phyloP scores from a whole-genome alignment of 768 basidiomycete species.

The Psilocybe subaeruginosa region DNA sequence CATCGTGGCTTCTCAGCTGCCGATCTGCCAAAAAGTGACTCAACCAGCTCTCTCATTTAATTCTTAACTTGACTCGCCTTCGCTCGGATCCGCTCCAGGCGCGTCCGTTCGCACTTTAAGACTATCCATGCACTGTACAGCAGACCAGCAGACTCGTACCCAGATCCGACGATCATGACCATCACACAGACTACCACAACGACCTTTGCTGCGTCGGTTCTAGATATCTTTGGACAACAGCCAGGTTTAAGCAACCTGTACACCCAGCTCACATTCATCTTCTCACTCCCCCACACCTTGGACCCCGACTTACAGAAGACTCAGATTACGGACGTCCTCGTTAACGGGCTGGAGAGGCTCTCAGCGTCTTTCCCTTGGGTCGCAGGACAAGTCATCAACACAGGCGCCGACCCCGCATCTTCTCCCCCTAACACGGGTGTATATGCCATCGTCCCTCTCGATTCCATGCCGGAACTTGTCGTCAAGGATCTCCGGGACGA shows the following conservation, averaged over 20 bases:
- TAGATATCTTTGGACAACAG: constrained; percentile 19
- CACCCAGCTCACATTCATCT: constrained; percentile 28
- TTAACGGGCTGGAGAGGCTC: constrained; percentile 25
- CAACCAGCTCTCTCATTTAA: no score
- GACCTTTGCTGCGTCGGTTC: not conserved
- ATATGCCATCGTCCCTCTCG: constrained; percentile 21
- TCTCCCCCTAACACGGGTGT: constrained; percentile 15
- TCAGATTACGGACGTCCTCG: constrained; percentile 18
- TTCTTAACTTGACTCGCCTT: no score
- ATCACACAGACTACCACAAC: not conserved
- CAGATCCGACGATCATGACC: no score
- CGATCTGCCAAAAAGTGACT: no score
- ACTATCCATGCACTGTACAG: no score
- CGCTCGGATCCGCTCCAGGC: no score
- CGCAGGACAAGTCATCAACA: constrained; percentile 27
- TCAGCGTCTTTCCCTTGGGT: constrained; percentile 28
- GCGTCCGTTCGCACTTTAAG: no score
- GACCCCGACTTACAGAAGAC: not conserved
- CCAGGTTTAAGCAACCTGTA: constrained; percentile 21
- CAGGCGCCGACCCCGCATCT: constrained; percentile 1
- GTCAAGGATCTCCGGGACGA: constrained; percentile 27
- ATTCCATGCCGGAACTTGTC: constrained; percentile 20
- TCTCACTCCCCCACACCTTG: constrained; percentile 13
- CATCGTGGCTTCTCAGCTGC: no score
- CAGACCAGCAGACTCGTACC: no score